Percentiles rank a stretch among this genome's conserved stretches.
Evolutionary conservation across 305 asterid genomes (phyloP).

Genomic region (Solanum hybrid): DNA sequence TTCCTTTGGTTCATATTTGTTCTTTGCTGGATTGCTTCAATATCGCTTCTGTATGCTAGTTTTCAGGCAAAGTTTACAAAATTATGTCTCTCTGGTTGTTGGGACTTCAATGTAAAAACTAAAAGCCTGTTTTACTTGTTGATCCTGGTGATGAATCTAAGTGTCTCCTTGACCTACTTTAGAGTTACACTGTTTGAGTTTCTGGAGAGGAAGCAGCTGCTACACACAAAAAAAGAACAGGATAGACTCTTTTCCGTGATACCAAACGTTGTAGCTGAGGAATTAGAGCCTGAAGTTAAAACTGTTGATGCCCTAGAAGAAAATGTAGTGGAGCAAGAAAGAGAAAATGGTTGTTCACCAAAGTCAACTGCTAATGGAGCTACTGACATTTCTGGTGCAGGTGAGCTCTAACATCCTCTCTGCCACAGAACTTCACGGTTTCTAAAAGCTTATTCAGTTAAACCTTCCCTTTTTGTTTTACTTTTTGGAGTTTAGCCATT

Average conservation of each 20-base stretch:
- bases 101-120: neutral
- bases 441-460: neutral
- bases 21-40: neutral
- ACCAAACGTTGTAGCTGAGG: constrained; percentile 75
- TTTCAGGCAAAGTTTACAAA: neutral
- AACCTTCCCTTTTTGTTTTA: neutral
- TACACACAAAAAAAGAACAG: constrained; percentile 59
- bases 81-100: neutral
- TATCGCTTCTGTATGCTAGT: neutral
- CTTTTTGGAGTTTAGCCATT: neutral
- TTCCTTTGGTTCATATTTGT: neutral
- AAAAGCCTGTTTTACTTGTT: neutral
- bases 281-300: constrained; percentile 39
- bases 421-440: neutral
- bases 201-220: constrained; percentile 57
- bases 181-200: constrained; percentile 46
- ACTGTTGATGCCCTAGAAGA: constrained; percentile 22
- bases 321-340: constrained; percentile 18
- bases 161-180: constrained; percentile 46
- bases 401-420: constrained; percentile 21
- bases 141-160: neutral
- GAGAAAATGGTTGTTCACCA: constrained; percentile 30
- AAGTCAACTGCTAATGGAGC: constrained; percentile 30
- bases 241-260: constrained; percentile 43
- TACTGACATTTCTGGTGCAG: constrained; percentile 46